Evolutionary conservation across 306 rosid genomes (phyloP), one percentile per base, ranked within the genome.

Genomic region (Fragaria iinumae): DNA sequence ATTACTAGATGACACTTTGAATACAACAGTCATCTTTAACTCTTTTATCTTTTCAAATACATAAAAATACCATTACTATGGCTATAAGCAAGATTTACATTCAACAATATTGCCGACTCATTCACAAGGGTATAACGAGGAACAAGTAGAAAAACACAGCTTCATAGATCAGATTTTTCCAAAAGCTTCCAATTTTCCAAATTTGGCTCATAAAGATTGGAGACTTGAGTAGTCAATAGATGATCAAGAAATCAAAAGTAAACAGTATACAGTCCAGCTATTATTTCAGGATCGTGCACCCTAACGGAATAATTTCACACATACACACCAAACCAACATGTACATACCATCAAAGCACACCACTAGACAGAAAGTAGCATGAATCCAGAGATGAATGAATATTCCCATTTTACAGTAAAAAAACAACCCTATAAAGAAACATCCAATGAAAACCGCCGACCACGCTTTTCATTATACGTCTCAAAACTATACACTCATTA

Each of bases 261-360:
- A 2, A 9, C 8, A 44, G 55, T 50, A 25, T 7, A 21, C 29
- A 53, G n/a, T 23, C 6, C 66, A 55, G 16, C 41, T 36, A 49
- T 25, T n/a, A 66, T 16, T 36, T 39, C 65, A 52, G 76, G 52
- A 8, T 69, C 44, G 0, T 14, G 44, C 43, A 62, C 27, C 52
- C 65, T 53, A 68, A 52, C n/a, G 32, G 29, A 68, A 77, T 55
- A 67, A 68, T 8, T 39, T 43, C 74, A 75, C 16, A 73, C 14
- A 21, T 3, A 21, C 64, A 23, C 14, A 57, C 25, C 32, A 21
- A 11, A 18, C 56, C 36, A 59, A 25, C 64, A 21, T 57, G 36
- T 23, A 57, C 23, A n/a, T 57, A 57, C 63, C 62, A 21, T 56
- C 32, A 56, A 3, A 21, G 34, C 7, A 59, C 65, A 59, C 65